Percentiles rank a stretch among this genome's conserved stretches.
Conservation (phyloP, 176 grass and related monocot genomes). For the Avena sativa region DNA sequence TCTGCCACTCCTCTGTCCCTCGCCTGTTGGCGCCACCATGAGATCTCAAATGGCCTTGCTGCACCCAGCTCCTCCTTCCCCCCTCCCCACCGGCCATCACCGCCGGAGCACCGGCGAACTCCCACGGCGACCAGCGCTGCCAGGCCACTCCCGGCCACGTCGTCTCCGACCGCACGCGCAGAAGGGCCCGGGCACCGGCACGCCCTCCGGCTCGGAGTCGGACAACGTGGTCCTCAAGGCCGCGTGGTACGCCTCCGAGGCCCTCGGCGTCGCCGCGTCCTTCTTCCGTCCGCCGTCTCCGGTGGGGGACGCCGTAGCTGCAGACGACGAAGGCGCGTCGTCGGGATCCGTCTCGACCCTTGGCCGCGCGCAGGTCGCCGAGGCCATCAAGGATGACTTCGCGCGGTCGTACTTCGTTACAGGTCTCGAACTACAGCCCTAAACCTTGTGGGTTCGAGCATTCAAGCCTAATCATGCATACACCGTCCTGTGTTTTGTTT, state of each 20-base stretch:
- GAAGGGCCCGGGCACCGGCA: conserved; percentile 44
- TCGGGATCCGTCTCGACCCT: neutral
- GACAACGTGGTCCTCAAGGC: conserved; percentile 79
- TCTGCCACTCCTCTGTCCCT: neutral
- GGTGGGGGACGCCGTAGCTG: neutral
- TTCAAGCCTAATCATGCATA: neutral
- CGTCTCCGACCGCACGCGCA: conserved; percentile 26
- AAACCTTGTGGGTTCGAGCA: neutral
- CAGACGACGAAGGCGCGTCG: neutral
- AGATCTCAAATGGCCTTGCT: conserved; percentile 48
- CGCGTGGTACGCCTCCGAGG: conserved; percentile 92
- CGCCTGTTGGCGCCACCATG: neutral
- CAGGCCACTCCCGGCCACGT: neutral
- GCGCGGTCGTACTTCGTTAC: conserved; percentile 92
- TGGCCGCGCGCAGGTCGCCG: conserved; percentile 50
- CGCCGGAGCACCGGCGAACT: neutral
- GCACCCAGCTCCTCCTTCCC: conserved; percentile 4
- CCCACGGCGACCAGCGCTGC: neutral
- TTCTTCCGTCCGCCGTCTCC: conserved; percentile 51
- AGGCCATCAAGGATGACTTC: conserved; percentile 88
- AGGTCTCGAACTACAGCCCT: conserved; percentile 41
- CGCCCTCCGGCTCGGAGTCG: conserved; percentile 61
- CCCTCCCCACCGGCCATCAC: neutral
- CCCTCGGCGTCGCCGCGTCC: conserved; percentile 82
- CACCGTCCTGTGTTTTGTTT: neutral